Percentiles rank a stretch among this genome's conserved stretches.
phyloP scores from a whole-genome alignment of 805 yeast genomes.

The Kluyveromyces dobzhanskii region DNA sequence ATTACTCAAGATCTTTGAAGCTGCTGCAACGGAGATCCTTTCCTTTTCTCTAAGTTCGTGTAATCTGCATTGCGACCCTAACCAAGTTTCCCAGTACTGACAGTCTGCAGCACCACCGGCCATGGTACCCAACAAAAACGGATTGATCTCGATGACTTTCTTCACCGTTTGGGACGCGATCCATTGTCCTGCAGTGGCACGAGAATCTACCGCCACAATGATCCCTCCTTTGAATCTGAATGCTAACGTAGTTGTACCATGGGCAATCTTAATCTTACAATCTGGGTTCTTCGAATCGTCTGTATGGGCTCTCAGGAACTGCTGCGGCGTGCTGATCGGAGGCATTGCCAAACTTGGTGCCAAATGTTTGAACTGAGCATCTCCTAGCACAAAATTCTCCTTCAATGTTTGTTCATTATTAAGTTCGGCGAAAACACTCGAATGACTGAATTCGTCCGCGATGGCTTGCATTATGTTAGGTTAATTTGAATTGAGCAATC shows the following conservation, averaged over 20 bases:
- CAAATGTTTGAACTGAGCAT: slow-evolving; percentile 22
- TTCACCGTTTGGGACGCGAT: slow-evolving; percentile 96
- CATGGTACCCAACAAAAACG: slow-evolving; percentile 91
- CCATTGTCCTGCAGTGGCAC: slow-evolving; percentile 98
- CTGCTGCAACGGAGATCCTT: slow-evolving; percentile 93
- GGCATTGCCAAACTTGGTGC: slow-evolving; percentile 66
- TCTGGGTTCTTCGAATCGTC: slow-evolving; percentile 91
- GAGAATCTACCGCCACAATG: slow-evolving; percentile 91
- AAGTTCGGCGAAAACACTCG: slow-evolving; percentile 20
- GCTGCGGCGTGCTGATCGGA: slow-evolving; percentile 82
- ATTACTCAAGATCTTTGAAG: slow-evolving; percentile 86
- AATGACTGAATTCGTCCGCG: slow-evolving; percentile 22
- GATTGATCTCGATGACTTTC: slow-evolving; percentile 94
- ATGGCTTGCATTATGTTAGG: slow-evolving; percentile 24
- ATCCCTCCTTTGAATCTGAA: slow-evolving; percentile 95
- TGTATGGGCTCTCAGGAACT: slow-evolving; percentile 93
- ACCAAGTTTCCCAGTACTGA: slow-evolving; percentile 99
- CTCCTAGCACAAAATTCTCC: slow-evolving; percentile 31
- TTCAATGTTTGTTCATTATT: slow-evolving; percentile 27
- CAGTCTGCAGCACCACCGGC: slow-evolving; percentile 99
- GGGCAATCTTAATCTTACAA: slow-evolving; percentile 92
- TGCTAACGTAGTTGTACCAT: slow-evolving; percentile 98
- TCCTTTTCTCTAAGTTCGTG: slow-evolving; percentile 93
- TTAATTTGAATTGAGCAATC: not conserved
- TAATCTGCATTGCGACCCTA: slow-evolving; percentile 91